These are phyloP conservation scores for Stropharia rugosoannulata DNA, from an alignment of 768 basidiomycete genomes.

Conservation along the genomic window DNA sequence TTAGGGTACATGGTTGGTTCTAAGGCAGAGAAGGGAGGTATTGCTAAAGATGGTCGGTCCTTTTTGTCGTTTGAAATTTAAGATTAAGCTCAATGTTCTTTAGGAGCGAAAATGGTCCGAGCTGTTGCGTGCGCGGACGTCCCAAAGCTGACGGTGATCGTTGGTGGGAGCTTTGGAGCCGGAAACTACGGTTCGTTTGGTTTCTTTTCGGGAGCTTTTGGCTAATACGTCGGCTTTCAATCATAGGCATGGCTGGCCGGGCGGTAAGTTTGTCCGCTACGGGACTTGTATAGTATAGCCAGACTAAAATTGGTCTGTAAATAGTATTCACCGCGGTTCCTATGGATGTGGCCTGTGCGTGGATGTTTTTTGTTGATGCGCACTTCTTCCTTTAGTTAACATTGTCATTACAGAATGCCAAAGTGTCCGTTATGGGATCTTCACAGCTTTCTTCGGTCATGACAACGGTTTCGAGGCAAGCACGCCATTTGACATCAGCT, in stretches of 20 bases:
- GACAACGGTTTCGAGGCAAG: slow-evolving; percentile 80
- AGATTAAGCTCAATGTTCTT: background rate
- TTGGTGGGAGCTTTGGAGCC: slow-evolving; percentile 93
- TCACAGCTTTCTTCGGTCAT: slow-evolving; percentile 93
- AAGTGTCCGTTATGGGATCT: slow-evolving; percentile 94
- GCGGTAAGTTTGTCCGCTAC: slow-evolving; percentile 58
- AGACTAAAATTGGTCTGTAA: slow-evolving; percentile 1
- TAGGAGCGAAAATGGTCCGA: slow-evolving; percentile 93
- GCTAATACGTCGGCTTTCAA: background rate
- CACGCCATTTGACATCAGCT: slow-evolving; percentile 15
- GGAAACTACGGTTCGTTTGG: slow-evolving; percentile 81
- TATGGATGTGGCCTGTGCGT: slow-evolving; percentile 98
- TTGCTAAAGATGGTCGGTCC: slow-evolving; percentile 80
- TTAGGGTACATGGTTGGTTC: slow-evolving; percentile 94
- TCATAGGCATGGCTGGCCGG: slow-evolving; percentile 87
- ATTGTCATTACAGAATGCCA: slow-evolving; percentile 64
- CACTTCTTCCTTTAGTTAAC: background rate
- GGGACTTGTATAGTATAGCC: background rate
- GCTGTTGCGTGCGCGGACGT: slow-evolving; percentile 93
- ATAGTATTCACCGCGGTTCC: slow-evolving; percentile 90
- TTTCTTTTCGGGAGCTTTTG: background rate
- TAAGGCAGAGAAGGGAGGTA: slow-evolving; percentile 91
- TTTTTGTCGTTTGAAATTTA: background rate
- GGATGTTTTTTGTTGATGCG: background rate
- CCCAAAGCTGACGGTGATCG: slow-evolving; percentile 90